phyloP scores from a whole-genome alignment of 768 basidiomycete genomes.

The Coprinopsis marcescibilis region DNA sequence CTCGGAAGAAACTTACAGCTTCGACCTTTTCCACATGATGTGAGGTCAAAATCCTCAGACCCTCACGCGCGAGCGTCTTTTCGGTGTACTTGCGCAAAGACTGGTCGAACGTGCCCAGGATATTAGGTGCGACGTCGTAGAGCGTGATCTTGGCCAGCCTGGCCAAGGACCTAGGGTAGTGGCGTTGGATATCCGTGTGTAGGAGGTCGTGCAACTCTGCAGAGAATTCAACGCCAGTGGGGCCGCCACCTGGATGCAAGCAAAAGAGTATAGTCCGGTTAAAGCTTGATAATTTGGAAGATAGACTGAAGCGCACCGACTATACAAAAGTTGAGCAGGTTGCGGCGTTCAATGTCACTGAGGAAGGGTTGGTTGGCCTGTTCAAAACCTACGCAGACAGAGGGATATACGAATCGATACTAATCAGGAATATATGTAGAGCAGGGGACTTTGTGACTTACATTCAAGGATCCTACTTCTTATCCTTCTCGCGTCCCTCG shows the following conservation, averaged over 20 bases:
- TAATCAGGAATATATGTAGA: neutral
- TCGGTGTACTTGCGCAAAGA: slow-evolving; percentile 63
- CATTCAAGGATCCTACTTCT: slow-evolving; percentile 72
- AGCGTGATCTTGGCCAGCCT: slow-evolving; percentile 66
- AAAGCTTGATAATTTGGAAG: too few species aligned
- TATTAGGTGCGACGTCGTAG: slow-evolving; percentile 76
- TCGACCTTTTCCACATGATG: slow-evolving; percentile 72
- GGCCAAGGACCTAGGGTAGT: slow-evolving; percentile 56
- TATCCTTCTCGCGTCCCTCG: slow-evolving; percentile 69
- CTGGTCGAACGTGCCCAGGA: slow-evolving; percentile 70
- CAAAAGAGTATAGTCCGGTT: too few species aligned
- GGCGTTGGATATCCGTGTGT: slow-evolving; percentile 52
- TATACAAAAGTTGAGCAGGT: slow-evolving; percentile 80
- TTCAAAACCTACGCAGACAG: slow-evolving; percentile 55
- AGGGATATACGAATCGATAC: too few species aligned
- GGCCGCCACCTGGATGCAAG: slow-evolving; percentile 72
- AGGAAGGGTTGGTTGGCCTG: slow-evolving; percentile 79
- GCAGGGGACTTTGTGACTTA: slow-evolving; percentile 19
- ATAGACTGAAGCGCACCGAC: slow-evolving; percentile 49
- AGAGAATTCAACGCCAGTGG: slow-evolving; percentile 78
- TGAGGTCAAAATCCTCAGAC: slow-evolving; percentile 64
- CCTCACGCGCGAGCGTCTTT: slow-evolving; percentile 66
- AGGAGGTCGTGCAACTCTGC: slow-evolving; percentile 79
- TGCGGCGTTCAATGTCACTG: slow-evolving; percentile 66
- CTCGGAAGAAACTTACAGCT: slow-evolving; percentile 30